A percentile compares a stretch with the other conserved stretches of the same genome.
Evolutionary conservation across 176 grass and related monocot species (phyloP).

Genomic region (Elaeis guineensis): DNA sequence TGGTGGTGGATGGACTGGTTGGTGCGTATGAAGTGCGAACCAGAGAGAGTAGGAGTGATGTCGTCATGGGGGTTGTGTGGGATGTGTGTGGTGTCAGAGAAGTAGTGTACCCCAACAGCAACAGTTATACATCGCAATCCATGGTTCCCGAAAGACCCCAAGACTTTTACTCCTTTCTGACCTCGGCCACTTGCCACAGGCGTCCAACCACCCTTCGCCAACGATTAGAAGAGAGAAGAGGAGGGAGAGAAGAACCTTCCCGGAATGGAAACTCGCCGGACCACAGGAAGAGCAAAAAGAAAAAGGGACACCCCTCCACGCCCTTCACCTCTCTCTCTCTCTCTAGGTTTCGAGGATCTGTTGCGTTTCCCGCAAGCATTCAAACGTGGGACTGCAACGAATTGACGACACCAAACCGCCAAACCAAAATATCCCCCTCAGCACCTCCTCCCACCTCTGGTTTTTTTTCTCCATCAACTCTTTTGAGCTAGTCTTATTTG

Average conservation of each 20-base stretch:
- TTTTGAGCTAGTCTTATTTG: no score
- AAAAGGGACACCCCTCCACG: neutral
- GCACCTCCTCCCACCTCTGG: neutral
- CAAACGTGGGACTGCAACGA: constrained; percentile 1
- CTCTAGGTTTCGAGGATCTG: neutral
- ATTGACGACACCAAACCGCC: constrained; percentile 4
- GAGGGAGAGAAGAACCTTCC: constrained; percentile 2
- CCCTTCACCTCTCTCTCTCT: no score
- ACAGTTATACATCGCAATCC: constrained; percentile 23
- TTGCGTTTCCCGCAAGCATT: constrained; percentile 13
- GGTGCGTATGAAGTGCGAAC: neutral
- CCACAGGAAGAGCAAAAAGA: neutral
- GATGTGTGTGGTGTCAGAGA: constrained; percentile 2
- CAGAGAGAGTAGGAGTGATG: neutral
- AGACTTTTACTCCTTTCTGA: constrained; percentile 13
- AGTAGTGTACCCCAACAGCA: constrained; percentile 10
- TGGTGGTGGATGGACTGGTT: no score
- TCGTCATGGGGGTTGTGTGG: no score
- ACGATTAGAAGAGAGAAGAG: neutral
- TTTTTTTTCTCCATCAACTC: no score
- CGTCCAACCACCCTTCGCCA: no score
- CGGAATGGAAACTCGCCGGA: neutral
- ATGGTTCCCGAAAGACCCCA: constrained; percentile 3
- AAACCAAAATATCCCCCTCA: neutral
- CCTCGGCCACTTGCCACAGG: constrained; percentile 11